Evolutionary conservation across 2,329 filamentous ascomycete species (phyloP), one percentile per base, ranked within the genome.

Genomic region (Cercospora sp.): DNA sequence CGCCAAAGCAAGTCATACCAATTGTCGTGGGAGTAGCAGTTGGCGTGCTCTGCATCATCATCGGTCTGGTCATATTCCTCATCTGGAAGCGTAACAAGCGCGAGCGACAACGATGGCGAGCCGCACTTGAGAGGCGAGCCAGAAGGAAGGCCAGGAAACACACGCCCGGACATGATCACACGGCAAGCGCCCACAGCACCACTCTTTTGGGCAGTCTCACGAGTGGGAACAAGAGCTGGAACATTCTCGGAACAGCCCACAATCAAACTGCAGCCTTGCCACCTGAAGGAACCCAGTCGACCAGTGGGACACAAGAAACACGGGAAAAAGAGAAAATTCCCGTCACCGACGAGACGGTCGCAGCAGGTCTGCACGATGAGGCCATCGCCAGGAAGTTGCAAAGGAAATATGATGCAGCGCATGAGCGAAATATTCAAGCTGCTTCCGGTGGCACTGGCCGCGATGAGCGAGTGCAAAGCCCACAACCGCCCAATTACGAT

Each of bases 191-290:
- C 18, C 62, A 64, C 31, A 64, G 62, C 16, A 45, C 62, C n/a
- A 64, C 62, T 58, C 62, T 64, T 5, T n/a, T 64, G 51, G 62
- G 62, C 31, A 64, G 62, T 23, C 31, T 64, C n/a, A 64, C 62
- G 23, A 53, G 60, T 20, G 62, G 51, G 1, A 64, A 28, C 51
- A 64, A 64, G 33, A 64, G 62, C 51, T 64, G 62, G 62, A 64
- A 64, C 18, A 13, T 36, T 13, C 51, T 58, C 23, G 33, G 33
- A 26, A 33, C 31, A 2, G 48, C 42, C 20, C n/a, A 57, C 45
- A 63, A 55, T 26, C 61, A 55, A 30, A 63, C 42, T 36, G 45
- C 48, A 16, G 30, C 51, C 8, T 13, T 45, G 36, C 61, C 62
- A 5, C 20, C 31, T 10, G 33, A 57, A 23, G 36, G 26, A 8